phyloP scores from a whole-genome alignment of 2,329 filamentous ascomycete genomes.

The Clonostachys rosea region DNA sequence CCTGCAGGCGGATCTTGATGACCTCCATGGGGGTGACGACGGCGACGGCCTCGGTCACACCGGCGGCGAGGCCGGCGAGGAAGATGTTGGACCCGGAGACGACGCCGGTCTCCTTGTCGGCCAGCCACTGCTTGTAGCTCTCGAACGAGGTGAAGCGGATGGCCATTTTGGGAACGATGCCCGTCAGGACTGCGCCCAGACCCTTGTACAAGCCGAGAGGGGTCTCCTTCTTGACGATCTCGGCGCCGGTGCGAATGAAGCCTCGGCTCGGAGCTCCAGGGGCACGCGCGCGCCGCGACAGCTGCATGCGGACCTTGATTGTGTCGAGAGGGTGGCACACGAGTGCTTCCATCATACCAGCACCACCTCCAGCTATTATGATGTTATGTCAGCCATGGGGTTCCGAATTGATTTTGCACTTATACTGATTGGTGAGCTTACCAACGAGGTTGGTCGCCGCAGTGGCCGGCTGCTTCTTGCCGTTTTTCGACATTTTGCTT shows the following conservation, averaged over 20 bases:
- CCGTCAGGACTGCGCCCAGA: conserved; percentile 91
- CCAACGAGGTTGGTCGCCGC: conserved; percentile 89
- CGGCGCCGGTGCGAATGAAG: conserved; percentile 78
- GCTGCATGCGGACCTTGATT: conserved; percentile 99
- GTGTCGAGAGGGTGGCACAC: conserved; percentile 94
- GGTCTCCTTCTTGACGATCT: conserved; percentile 87
- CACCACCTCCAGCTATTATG: conserved; percentile 89
- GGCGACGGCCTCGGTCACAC: conserved; percentile 92
- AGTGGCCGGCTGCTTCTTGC: conserved; percentile 71
- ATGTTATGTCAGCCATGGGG: conserved; percentile 5
- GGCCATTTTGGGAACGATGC: conserved; percentile 98
- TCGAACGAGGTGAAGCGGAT: conserved; percentile 98
- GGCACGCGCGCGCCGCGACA: conserved; percentile 77
- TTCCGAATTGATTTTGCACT: neutral
- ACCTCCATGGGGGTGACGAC: conserved; percentile 99
- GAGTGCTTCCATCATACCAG: conserved; percentile 99
- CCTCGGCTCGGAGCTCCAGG: conserved; percentile 84
- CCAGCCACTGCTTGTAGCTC: conserved; percentile 81
- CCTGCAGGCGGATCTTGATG: conserved; percentile 96
- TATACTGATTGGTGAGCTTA: conserved; percentile 30
- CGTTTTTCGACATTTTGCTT: conserved; percentile 4
- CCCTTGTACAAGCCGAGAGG: conserved; percentile 95
- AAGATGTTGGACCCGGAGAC: conserved; percentile 69
- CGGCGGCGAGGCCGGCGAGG: conserved; percentile 78
- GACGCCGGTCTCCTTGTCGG: conserved; percentile 60